These are phyloP conservation scores for Leucocoprinus leucothites DNA, from an alignment of 768 basidiomycete genomes.

Conservation along the genomic window DNA sequence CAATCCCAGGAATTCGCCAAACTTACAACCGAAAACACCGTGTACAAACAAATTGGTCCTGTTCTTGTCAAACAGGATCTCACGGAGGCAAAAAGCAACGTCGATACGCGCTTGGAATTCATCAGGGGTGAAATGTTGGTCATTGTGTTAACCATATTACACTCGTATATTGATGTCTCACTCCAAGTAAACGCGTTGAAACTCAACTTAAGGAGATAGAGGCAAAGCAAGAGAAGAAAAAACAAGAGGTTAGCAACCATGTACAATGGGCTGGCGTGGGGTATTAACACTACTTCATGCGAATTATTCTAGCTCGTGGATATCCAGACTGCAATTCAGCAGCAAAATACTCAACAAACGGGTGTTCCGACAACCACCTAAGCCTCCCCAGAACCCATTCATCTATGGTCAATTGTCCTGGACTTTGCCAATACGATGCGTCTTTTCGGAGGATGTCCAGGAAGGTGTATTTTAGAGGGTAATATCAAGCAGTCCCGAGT, in stretches of 20 bases:
- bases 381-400: background rate
- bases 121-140: conserved; percentile 86
- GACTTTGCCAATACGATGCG: too few species aligned
- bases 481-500: conserved; percentile 4
- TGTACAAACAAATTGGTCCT: conserved; percentile 91
- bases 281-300: conserved; percentile 1
- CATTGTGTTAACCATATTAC: background rate
- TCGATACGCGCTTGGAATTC: conserved; percentile 87
- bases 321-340: conserved; percentile 57
- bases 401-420: too few species aligned
- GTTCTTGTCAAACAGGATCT: conserved; percentile 90
- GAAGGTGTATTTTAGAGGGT: background rate
- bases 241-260: conserved; percentile 59
- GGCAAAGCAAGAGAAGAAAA: conserved; percentile 76
- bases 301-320: conserved; percentile 52
- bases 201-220: conserved; percentile 76
- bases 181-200: conserved; percentile 68
- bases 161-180: conserved; percentile 3
- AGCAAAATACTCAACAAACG: conserved; percentile 28
- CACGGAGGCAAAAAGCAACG: conserved; percentile 80
- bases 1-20: conserved; percentile 73
- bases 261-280: background rate
- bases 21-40: conserved; percentile 69
- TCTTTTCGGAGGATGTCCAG: background rate
- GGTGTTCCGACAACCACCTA: conserved; percentile 11